Evolutionary conservation across 2,329 filamentous ascomycete genomes (phyloP), one percentile per base, ranked within the genome.

Genomic region (Ascomycota sp.): DNA sequence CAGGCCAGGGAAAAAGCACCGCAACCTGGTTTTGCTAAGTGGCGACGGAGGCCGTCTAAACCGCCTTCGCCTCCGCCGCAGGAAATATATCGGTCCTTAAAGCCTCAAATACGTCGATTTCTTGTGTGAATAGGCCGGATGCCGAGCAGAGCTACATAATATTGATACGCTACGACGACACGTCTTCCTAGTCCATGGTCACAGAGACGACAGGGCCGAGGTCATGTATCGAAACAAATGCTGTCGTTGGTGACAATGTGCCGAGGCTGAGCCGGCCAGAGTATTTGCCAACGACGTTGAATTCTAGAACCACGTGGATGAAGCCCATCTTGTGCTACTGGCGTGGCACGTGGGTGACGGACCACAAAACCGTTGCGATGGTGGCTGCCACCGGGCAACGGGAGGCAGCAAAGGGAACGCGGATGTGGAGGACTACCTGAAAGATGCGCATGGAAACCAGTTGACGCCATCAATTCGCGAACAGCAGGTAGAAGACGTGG

Each of bases 321-420:
- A 57, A 35, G 41, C 38, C n/a, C 70, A 75, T 40, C 46, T 75
- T 27, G 41, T 54, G 9, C 57, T 61, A 2, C 50, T 66, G 32
- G 50, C 54, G 23, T 74, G 69, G 69, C 57, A 71, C 36, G 51
- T 63, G 25, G 70, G 70, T 11, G 70, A 75, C 30, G 70, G 70
- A 0, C 61, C 61, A 7, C 52, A 47, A 32, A 68, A 67, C 38
- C 50, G 35, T 25, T 15, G 5, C 8, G 24, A 15, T 13, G 5
- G 24, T 26, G 3, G 10, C n/a, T 10, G 13, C 15, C 12, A 11
- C 6, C 12, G 20, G n/a, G 23, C 11, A 25, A 13, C 23, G 7
- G 23, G 9, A 11, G 15, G 4, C 23, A 30, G 8, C 30, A 35
- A 10, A 36, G 32, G 7, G 31, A 26, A 10, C 37, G 31, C 8